Conservation (phyloP, 306 rosid species). For the Carpinus fangiana region DNA sequence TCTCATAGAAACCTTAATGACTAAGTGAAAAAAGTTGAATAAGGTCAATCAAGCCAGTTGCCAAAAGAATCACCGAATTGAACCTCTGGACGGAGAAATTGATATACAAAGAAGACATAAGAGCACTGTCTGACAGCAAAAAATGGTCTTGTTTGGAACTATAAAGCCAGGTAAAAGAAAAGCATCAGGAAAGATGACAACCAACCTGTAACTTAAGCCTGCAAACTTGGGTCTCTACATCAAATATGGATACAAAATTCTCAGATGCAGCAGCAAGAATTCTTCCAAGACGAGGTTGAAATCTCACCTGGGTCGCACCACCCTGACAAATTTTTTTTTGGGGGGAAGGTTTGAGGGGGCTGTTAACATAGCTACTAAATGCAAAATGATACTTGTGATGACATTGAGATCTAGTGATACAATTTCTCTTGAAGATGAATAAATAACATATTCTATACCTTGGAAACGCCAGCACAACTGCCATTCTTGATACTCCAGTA, state of each 20-base stretch:
- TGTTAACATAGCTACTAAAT: constrained; percentile 7
- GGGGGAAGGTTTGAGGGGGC: neutral
- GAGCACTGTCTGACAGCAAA: neutral
- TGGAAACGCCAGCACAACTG: constrained; percentile 59
- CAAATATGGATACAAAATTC: constrained; percentile 54
- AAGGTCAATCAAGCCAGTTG: neutral
- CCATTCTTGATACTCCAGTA: constrained; percentile 80
- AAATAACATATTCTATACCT: constrained; percentile 45
- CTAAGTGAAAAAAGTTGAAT: neutral
- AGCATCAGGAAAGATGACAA: constrained; percentile 9
- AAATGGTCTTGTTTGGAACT: neutral
- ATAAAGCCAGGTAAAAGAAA: constrained; percentile 3
- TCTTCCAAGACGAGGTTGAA: constrained; percentile 74
- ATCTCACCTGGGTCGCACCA: constrained; percentile 75
- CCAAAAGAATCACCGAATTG: neutral
- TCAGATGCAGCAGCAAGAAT: constrained; percentile 69
- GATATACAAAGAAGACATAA: neutral
- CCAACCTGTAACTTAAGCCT: constrained; percentile 56
- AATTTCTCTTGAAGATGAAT: constrained; percentile 20
- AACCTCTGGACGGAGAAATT: neutral
- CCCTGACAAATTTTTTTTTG: constrained; percentile 41
- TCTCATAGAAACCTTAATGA: neutral
- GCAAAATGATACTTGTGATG: neutral
- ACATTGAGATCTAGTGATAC: neutral
- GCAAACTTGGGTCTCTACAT: constrained; percentile 59